Evolutionary conservation across 2,329 filamentous ascomycete genomes (phyloP).

Genomic region (Ophiocordyceps camponoti-leonardi): DNA sequence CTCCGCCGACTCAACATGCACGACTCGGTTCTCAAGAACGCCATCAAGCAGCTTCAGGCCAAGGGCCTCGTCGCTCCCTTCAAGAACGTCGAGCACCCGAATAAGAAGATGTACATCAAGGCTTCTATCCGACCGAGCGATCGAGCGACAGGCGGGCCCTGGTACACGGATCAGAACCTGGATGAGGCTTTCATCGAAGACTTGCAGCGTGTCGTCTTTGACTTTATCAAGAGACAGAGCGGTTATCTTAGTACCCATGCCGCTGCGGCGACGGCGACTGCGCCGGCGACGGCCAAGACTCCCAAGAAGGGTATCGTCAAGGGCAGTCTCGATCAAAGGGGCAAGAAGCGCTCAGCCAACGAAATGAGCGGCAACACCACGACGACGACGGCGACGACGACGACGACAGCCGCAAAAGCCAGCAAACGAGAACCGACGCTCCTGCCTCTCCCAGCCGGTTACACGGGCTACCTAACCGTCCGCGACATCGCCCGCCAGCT

Average conservation of each 20-base stretch:
- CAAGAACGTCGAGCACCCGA: constrained; percentile 80
- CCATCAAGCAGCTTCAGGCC: constrained; percentile 66
- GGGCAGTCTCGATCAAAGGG: constrained; percentile 22
- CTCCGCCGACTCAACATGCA: constrained; percentile 68
- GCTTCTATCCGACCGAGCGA: constrained; percentile 70
- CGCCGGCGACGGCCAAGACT: constrained; percentile 8
- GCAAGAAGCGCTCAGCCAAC: constrained; percentile 33
- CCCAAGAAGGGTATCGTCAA: constrained; percentile 40
- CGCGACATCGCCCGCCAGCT: constrained; percentile 61
- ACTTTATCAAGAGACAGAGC: constrained; percentile 53
- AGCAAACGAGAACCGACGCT: constrained; percentile 19
- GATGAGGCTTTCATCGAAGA: constrained; percentile 77
- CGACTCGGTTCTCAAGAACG: constrained; percentile 64
- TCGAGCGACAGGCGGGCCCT: constrained; percentile 81
- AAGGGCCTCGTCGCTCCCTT: constrained; percentile 76
- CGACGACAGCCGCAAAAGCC: constrained; percentile 7
- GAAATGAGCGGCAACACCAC: constrained; percentile 16
- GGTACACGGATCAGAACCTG: constrained; percentile 83
- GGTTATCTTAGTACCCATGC: constrained; percentile 39
- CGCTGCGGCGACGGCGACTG: constrained; percentile 1
- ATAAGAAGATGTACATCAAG: constrained; percentile 93
- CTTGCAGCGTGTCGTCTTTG: constrained; percentile 55
- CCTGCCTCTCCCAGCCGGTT: constrained; percentile 44
- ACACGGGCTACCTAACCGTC: constrained; percentile 65
- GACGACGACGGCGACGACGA: constrained; percentile 5